Percentiles rank a stretch among this genome's conserved stretches.
Evolutionary conservation across 148 eudicot species (phyloP).

Genomic region (Euryodendron excelsum): DNA sequence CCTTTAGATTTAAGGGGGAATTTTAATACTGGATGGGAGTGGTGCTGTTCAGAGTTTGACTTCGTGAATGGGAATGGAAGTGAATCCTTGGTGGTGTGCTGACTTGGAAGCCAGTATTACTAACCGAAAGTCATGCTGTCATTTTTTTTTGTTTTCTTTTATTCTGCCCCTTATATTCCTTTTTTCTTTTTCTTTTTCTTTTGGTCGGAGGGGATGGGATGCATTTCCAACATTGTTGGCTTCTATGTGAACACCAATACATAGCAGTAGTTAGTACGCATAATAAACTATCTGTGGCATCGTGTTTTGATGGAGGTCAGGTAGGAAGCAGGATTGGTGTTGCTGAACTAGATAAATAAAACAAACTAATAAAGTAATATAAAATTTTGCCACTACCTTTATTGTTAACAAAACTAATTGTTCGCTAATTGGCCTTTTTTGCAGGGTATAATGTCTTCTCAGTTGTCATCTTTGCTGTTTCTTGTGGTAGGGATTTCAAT

Average conservation of each 20-base stretch:
- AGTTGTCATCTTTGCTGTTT: conserved; percentile 79
- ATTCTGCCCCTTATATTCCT: too few species aligned
- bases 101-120: too few species aligned
- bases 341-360: background rate
- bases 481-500: conserved; percentile 92
- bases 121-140: too few species aligned
- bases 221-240: background rate
- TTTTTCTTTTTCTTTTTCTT: background rate
- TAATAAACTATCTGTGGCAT: too few species aligned
- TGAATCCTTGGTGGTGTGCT: too few species aligned
- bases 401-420: background rate
- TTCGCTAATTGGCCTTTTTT: conserved; percentile 22
- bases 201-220: background rate
- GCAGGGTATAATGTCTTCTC: conserved; percentile 93
- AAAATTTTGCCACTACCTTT: background rate
- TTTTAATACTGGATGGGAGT: too few species aligned
- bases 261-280: background rate
- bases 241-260: background rate
- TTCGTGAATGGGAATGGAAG: too few species aligned
- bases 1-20: too few species aligned
- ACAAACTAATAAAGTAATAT: background rate
- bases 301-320: background rate
- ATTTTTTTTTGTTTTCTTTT: too few species aligned
- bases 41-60: too few species aligned
- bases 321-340: background rate